Evolutionary conservation across 2,329 filamentous ascomycete genomes (phyloP), one percentile per base, ranked within the genome.

Genomic region (Stachybotrys elegans): DNA sequence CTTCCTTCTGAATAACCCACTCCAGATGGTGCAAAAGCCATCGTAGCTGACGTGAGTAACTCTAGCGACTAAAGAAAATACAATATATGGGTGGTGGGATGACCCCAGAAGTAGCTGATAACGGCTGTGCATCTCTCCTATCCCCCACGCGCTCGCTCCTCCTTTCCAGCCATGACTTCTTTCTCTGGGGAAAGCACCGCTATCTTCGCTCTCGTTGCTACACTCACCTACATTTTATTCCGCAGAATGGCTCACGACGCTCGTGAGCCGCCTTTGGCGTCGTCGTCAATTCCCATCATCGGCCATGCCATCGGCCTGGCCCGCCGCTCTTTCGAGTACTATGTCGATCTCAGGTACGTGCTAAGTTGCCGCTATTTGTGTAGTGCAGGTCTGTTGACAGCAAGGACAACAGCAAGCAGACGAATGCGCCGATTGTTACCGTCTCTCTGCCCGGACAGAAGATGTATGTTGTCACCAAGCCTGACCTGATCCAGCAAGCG

Each of bases 381-480:
- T n/a, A n/a, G n/a, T n/a, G n/a, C n/a, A n/a, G 13, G 21, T 20
- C n/a, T 36, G 19, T 8, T 7, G 8, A 35, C 7, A 35, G 13
- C 25, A 9, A 29, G 25, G 9, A 35, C n/a, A 9, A 9, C 23
- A 47, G 45, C 31, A 40, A 37, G 17, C 38, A 39, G 16, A 42
- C 27, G 4, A 16, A 22, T 2, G 29, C 17, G 13, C 42, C 45
- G n/a, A 47, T 47, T 17, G 44, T 47, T 39, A 47, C 45, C 5
- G 19, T 47, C 13, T 22, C 11, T n/a, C 42, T 47, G 4, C 45
- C 45, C 2, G 45, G 45, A 4, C 45, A 47, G 37, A 47, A 47
- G 37, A 37, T 47, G 36, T 47, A 47, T 42, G 29, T 47, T 21
- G 23, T 47, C 11, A 42, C 37, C 14, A 25, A 36, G 14, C 41